These are phyloP conservation scores for Globisporangium apiculatum DNA, from an alignment of 352 stramenopile genomes.

Conservation along the genomic window DNA sequence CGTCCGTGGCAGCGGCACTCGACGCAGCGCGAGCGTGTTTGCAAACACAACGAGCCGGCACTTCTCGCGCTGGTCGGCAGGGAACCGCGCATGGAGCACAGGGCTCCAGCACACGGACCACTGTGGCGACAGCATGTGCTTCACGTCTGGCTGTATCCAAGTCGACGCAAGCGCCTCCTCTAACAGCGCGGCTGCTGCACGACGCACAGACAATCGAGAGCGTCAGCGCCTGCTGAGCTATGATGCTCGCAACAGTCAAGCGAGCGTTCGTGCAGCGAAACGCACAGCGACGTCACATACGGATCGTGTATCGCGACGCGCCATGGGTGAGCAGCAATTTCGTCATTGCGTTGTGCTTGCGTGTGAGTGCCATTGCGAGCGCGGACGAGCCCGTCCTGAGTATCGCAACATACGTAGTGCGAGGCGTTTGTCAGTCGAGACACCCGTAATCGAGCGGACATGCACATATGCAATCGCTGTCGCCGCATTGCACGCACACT, in stretches of 20 bases:
- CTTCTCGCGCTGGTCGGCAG: constrained; percentile 43
- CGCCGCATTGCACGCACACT: constrained; percentile 19
- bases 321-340: constrained; percentile 36
- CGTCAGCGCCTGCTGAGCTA: too few species aligned
- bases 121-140: constrained; percentile 33
- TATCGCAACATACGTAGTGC: neutral
- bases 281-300: constrained; percentile 15
- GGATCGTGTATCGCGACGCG: constrained; percentile 45
- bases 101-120: constrained; percentile 64
- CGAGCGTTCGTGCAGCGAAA: neutral
- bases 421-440: too few species aligned
- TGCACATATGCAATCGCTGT: neutral
- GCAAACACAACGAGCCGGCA: constrained; percentile 46
- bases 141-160: constrained; percentile 34
- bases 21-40: constrained; percentile 30
- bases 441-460: neutral
- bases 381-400: constrained; percentile 48
- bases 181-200: constrained; percentile 21
- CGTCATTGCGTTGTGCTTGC: constrained; percentile 32
- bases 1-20: neutral
- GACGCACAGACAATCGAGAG: neutral
- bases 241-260: too few species aligned
- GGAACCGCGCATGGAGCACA: constrained; percentile 41
- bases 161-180: constrained; percentile 12
- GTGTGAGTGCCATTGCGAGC: constrained; percentile 43